These are phyloP conservation scores for Globisporangium lucens DNA, from an alignment of 352 stramenopile genomes.

Conservation along the genomic window DNA sequence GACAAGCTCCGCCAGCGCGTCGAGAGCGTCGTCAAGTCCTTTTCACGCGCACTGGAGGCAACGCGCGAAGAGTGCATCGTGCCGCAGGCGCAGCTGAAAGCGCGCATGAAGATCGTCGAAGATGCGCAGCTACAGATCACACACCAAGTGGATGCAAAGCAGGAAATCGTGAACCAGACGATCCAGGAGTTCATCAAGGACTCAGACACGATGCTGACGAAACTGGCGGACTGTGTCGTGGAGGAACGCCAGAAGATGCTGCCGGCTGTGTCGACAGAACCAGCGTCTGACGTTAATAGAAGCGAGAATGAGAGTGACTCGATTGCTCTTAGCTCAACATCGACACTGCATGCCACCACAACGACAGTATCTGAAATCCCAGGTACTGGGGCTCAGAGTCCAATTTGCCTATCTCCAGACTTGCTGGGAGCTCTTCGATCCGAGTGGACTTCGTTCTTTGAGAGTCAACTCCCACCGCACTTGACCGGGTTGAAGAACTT, in stretches of 20 bases:
- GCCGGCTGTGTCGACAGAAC: background rate
- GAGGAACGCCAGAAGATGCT: background rate
- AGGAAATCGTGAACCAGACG: conserved; percentile 25
- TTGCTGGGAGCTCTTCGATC: background rate
- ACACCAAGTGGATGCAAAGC: conserved; percentile 23
- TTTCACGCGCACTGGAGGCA: conserved; percentile 30
- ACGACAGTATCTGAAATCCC: background rate
- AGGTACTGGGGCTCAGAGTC: background rate
- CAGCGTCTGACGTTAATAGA: background rate
- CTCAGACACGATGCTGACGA: conserved; percentile 28
- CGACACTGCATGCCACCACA: background rate
- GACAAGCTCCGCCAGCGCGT: conserved; percentile 49
- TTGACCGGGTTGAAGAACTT: conserved; percentile 20
- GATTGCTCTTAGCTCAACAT: background rate
- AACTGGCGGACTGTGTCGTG: conserved; percentile 13
- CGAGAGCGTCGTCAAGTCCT: conserved; percentile 35
- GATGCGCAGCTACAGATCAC: conserved; percentile 14
- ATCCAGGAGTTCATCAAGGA: conserved; percentile 30
- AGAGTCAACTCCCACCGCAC: conserved; percentile 8
- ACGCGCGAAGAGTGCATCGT: conserved; percentile 27
- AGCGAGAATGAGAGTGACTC: background rate
- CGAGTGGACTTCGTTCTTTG: conserved; percentile 7
- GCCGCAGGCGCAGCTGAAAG: conserved; percentile 17
- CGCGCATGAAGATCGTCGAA: conserved; percentile 34
- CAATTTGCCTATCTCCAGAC: background rate